Evolutionary conservation across 2,329 filamentous ascomycete genomes (phyloP).

Genomic region (Acephala macrosclerotiorum): DNA sequence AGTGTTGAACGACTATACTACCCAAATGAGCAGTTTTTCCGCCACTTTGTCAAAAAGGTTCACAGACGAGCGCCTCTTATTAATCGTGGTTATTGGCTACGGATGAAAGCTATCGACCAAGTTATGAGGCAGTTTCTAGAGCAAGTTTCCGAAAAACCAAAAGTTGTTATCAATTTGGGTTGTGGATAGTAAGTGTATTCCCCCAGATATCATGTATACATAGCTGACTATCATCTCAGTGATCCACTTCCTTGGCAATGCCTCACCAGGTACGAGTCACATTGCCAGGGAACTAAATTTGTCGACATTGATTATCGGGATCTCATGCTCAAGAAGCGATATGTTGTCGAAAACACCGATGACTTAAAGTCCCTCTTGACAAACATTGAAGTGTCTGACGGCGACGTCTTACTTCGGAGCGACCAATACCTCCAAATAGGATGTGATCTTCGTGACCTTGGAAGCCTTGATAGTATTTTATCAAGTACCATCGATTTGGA

Average conservation of each 20-base stretch:
- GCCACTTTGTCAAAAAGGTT: slow-evolving; percentile 86
- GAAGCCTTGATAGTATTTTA: slow-evolving; percentile 65
- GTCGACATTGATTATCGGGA: slow-evolving; percentile 88
- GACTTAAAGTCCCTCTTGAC: slow-evolving; percentile 63
- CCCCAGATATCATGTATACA: neutral
- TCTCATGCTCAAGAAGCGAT: slow-evolving; percentile 77
- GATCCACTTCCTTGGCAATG: slow-evolving; percentile 89
- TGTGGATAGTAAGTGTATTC: slow-evolving; percentile 80
- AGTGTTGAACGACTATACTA: slow-evolving; percentile 92
- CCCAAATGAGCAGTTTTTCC: slow-evolving; percentile 80
- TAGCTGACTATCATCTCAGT: slow-evolving; percentile 52
- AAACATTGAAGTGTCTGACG: slow-evolving; percentile 50
- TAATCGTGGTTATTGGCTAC: slow-evolving; percentile 78
- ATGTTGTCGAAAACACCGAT: slow-evolving; percentile 68
- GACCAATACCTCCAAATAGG: slow-evolving; percentile 80
- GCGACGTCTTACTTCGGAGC: slow-evolving; percentile 66
- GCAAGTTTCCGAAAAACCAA: slow-evolving; percentile 60
- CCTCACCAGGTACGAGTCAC: slow-evolving; percentile 68
- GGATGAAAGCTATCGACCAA: slow-evolving; percentile 82
- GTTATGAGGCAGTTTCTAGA: slow-evolving; percentile 78
- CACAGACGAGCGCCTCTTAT: slow-evolving; percentile 86
- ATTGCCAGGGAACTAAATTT: slow-evolving; percentile 69
- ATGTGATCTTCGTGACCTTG: slow-evolving; percentile 78
- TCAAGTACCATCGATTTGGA: slow-evolving; percentile 63
- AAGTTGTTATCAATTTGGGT: slow-evolving; percentile 83